phyloP scores from a whole-genome alignment of 768 basidiomycete genomes.

The Phanerodontia chrysosporium region DNA sequence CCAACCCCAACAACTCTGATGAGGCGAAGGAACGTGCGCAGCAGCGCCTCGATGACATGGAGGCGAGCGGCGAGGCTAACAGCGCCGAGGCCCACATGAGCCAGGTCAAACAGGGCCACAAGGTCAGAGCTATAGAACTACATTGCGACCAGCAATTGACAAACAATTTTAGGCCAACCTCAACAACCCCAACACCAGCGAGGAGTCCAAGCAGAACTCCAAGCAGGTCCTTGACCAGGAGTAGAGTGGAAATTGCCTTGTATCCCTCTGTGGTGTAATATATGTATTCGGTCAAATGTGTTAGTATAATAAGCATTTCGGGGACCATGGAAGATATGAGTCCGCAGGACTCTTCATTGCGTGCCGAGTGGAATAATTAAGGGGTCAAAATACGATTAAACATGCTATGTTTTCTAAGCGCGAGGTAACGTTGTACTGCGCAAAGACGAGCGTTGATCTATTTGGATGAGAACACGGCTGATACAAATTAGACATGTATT shows the following conservation, averaged over 20 bases:
- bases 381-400: no score
- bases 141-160: not conserved
- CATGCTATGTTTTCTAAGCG: no score
- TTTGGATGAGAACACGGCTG: no score
- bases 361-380: no score
- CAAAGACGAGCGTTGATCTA: no score
- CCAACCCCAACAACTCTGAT: slow-evolving; percentile 19
- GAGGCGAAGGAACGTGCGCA: slow-evolving; percentile 20
- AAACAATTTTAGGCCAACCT: slow-evolving; percentile 12
- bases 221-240: slow-evolving; percentile 14
- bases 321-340: no score
- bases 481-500: no score
- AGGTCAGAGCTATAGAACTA: not conserved
- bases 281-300: no score
- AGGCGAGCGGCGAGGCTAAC: not conserved
- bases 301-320: no score
- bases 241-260: not conserved
- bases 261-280: no score
- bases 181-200: slow-evolving; percentile 20
- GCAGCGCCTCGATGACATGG: slow-evolving; percentile 13
- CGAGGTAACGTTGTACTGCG: no score
- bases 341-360: no score
- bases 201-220: slow-evolving; percentile 22
- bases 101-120: slow-evolving; percentile 10
- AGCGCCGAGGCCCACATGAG: not conserved